Evolutionary conservation across 352 stramenopile species (phyloP), one percentile per base, ranked within the genome.

Genomic region (Plasmopara viticola): DNA sequence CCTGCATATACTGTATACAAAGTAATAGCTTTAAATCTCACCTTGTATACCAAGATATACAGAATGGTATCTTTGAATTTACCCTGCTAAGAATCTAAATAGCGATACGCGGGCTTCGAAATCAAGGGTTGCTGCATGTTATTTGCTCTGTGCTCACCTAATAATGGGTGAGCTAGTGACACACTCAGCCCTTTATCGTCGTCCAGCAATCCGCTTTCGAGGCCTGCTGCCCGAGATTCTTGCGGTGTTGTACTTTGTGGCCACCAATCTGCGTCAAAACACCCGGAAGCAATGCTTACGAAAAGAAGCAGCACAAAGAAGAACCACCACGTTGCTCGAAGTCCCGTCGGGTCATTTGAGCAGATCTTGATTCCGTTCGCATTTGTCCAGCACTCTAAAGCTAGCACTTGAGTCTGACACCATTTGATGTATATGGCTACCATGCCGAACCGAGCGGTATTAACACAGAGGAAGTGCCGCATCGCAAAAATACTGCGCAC

Each of bases 321-420:
- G 58, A 87, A 73, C 78, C 78, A 89, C 72, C 74, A 86, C 35
- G 73, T 56, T 25, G 66, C 58, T 44, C 76, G 51, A 60, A 75
- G 74, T 9, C 65, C 72, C 6, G 66, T 47, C 9, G 66, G 62
- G 14, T 89, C 78, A 4, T 66, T 48, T 8, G 68, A 60, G 44
- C 78, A 89, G 55, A 89, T 68, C 52, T 81, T 66, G 9, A 66
- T 57, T 46, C 75, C 78, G 38, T 85, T 73, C 43, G 58, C 65
- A 39, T 66, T 66, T 30, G 51, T 66, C 78, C 78, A 87, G 65
- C 78, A 89, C 42, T 89, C 74, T 37, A 61, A 74, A 38, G 37
- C 5, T 8, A 58, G 55, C 12, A 38, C 56, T 49, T 49, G 51
- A 29, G 38, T 45, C 6, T 48, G 53, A 13, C 33, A 62, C 40